Evolutionary conservation across 1,284 basidiomycete species (phyloP).

Genomic region (Ustilago hordei): DNA sequence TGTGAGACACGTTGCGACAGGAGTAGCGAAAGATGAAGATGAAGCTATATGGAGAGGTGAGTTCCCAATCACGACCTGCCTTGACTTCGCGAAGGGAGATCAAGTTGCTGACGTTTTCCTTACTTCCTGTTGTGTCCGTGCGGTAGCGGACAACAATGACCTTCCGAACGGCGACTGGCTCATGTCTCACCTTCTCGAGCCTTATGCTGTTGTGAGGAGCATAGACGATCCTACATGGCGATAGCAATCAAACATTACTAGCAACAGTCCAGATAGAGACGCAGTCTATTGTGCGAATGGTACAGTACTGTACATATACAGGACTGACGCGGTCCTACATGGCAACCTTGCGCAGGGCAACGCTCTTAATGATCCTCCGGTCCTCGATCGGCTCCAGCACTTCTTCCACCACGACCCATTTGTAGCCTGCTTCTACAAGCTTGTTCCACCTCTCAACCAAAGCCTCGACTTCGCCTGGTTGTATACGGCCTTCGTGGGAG

Average conservation of each 20-base stretch:
- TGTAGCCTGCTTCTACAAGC: background rate
- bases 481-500: constrained; percentile 32
- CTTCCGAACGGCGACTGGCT: constrained; percentile 67
- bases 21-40: constrained; percentile 77
- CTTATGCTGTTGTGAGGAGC: constrained; percentile 39
- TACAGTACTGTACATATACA: constrained; percentile 3
- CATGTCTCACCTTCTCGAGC: constrained; percentile 58
- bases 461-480: constrained; percentile 32
- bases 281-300: too few species aligned
- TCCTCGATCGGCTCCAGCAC: constrained; percentile 44
- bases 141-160: constrained; percentile 65
- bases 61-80: constrained; percentile 57
- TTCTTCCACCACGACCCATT: constrained; percentile 25
- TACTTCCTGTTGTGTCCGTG: too few species aligned
- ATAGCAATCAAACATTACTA: background rate
- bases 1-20: constrained; percentile 79
- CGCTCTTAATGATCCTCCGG: constrained; percentile 36
- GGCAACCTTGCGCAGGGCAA: constrained; percentile 21
- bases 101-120: too few species aligned
- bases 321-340: background rate
- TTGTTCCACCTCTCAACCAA: constrained; percentile 27
- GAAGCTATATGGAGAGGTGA: constrained; percentile 80
- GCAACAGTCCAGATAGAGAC: background rate
- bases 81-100: background rate
- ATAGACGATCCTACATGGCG: constrained; percentile 43